Conservation (phyloP, 495 filamentous ascomycete species). For the Mycothermus thermophilus region DNA sequence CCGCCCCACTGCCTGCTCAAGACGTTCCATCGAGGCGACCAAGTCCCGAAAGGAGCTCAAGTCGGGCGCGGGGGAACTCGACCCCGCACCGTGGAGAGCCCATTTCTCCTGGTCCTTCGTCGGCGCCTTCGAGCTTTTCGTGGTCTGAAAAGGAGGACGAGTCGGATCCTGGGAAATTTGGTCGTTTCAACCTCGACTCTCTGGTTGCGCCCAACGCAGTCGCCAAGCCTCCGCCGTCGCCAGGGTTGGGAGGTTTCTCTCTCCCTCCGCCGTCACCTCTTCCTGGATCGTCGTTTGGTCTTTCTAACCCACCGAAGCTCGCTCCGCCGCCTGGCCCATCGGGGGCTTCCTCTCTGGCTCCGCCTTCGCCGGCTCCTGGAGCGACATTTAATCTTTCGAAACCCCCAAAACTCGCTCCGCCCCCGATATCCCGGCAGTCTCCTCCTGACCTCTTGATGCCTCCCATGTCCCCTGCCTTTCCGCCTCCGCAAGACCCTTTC, state of each 20-base stretch:
- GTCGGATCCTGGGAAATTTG: slow-evolving; percentile 21
- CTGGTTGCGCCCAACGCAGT: slow-evolving; percentile 8
- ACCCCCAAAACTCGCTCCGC: no score
- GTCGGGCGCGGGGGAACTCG: slow-evolving; percentile 26
- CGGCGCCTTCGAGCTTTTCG: slow-evolving; percentile 40
- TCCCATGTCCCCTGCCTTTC: background rate
- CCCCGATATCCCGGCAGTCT: background rate
- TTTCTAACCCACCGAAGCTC: slow-evolving; percentile 2
- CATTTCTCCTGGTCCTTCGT: slow-evolving; percentile 43
- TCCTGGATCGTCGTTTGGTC: slow-evolving; percentile 4
- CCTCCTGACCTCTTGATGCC: background rate
- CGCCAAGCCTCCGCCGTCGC: slow-evolving; percentile 19
- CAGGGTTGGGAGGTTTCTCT: no score
- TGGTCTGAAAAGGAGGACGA: slow-evolving; percentile 35
- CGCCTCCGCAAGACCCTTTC: slow-evolving; percentile 5
- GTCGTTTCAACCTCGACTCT: slow-evolving; percentile 26
- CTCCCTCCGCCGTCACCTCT: slow-evolving; percentile 7
- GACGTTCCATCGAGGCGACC: slow-evolving; percentile 11
- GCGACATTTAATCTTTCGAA: no score
- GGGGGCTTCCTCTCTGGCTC: no score
- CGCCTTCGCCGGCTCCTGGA: no score
- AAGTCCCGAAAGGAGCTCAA: slow-evolving; percentile 18
- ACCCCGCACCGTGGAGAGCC: slow-evolving; percentile 28
- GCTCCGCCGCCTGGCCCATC: background rate
- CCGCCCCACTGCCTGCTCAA: slow-evolving; percentile 37